Conservation (phyloP, 768 basidiomycete species). For the Xerocomellus chrysenteron region DNA sequence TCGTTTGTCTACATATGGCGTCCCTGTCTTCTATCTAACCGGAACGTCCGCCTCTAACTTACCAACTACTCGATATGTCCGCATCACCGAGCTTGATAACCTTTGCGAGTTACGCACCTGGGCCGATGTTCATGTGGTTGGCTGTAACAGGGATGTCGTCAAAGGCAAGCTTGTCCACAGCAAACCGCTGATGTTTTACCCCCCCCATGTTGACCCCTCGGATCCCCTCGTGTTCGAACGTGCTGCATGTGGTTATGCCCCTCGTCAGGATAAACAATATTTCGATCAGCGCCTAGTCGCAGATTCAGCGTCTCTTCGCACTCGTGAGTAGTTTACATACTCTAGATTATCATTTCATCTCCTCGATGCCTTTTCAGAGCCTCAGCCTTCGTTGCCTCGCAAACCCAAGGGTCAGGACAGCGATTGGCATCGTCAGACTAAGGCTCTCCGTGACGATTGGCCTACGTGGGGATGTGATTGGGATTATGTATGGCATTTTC, state of each 20-base stretch:
- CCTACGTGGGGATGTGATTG: not conserved
- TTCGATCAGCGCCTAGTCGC: not conserved
- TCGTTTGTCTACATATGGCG: not conserved
- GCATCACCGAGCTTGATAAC: not conserved
- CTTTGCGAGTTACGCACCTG: not conserved
- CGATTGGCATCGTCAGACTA: not conserved
- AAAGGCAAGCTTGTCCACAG: not conserved
- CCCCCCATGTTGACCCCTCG: not conserved
- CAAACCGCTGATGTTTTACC: constrained; percentile 4
- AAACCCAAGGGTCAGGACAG: not conserved
- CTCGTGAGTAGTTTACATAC: not conserved
- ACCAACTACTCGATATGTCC: not conserved
- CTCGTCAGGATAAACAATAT: not conserved
- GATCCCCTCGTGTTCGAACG: not conserved
- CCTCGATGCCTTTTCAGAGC: not conserved
- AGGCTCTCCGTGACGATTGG: not conserved
- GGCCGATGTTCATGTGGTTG: not conserved
- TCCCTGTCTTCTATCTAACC: not conserved
- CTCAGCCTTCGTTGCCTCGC: not conserved
- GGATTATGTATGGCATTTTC: not conserved
- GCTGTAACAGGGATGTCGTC: not conserved
- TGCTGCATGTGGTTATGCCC: not conserved
- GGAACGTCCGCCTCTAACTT: not conserved
- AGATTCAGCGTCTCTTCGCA: not conserved
- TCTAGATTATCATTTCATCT: too few relatives aligned